Evolutionary conservation across 2,329 filamentous ascomycete species (phyloP), one percentile per base, ranked within the genome.

Genomic region (Ilyonectria robusta): DNA sequence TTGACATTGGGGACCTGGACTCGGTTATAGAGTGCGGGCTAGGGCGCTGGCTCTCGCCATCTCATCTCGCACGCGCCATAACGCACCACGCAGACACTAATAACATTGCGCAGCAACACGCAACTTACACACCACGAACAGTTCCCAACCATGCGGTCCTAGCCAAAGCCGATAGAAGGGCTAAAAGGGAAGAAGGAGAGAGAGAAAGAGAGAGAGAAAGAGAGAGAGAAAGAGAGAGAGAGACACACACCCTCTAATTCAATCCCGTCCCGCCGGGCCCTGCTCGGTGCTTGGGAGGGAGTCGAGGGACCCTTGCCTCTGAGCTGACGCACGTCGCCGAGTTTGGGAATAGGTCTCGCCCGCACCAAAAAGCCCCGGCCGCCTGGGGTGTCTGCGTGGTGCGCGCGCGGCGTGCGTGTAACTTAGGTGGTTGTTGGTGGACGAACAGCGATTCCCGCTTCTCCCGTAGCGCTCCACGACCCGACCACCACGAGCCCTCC

Each of bases 251-350:
- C 6, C 19, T 26, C 15, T 35, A 13, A 10, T 51, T 19, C 11
- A 42, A 51, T 50, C 47, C 57, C 48, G 11, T n/a, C 33, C 35
- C 8, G 3, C 54, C 6, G 23, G 35, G 4, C 3, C 23, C 23
- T 23, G 23, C 23, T 23, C 23, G 23, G 23, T 23, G 23, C 23
- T 23, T 23, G 23, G 23, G 23, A 23, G 23, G 23, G 23, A 23
- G 26, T 26, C 26, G 26, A 26, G 35, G 53, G 33, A 42, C 35
- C 68, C 51, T 44, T 47, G 57, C 48, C n/a, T 56, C 48, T 61
- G 48, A 40, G 37, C 56, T 68, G 48, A 65, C 46, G 33, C 54
- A 54, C 64, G 47, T 67, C 62, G 54, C 59, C 55, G 40, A 59
- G 42, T 40, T 59, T 26, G 58, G 37, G 26, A 42, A 40, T 15